Base-by-base conservation (phyloP, 2,329 filamentous ascomycete genomes). In the Aspergillus sclerotialis region DNA sequence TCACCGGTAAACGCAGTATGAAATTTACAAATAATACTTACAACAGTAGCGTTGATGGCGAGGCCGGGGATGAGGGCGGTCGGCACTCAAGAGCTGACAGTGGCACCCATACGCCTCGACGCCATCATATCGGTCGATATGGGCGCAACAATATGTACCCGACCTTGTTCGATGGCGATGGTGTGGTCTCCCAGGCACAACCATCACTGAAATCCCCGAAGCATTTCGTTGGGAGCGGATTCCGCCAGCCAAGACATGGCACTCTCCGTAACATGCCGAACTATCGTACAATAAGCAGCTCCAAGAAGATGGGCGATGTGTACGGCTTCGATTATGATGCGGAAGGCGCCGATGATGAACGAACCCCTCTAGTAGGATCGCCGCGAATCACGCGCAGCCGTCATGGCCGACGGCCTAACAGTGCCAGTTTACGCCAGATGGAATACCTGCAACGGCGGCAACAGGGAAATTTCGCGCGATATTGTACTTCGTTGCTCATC, bases 21-120 rank as follows among this genome's bases (percentile, higher is more conserved):
- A 96, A 95, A 54, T 96, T 96, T 55, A 84, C 85, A 38, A 90
- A 86, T 59, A 78, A 75, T 42, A 79, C 82, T 1, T 86, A 85
- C 60, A 78, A 73, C 43, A 77, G 75, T 43, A 71, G 67, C 41
- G 64, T 69, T 13, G 73, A 80, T 32, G 80, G 73, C 31, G 82
- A 88, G 37, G 78, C 80, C 34, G 80, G 80, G 11, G 76, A 76
- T 43, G 77, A 78, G 36, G 69, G 71, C 11, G 72, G 80, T 37
- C 79, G 75, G 50, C 75, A 69, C 39, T 68, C 68, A 14, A 80
- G 82, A 17, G 79, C 77, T 3, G 73, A 73, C 28, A 68, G 79
- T 36, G 56, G 80, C 27, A 47, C 52, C 2, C 52, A 80, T 30
- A 82, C 81, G 1, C 68, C 73, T 10, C 80, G 87, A 31, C 84